phyloP scores from a whole-genome alignment of 371 early-diverging fungal genomes.

The Catenaria anguillulae region DNA sequence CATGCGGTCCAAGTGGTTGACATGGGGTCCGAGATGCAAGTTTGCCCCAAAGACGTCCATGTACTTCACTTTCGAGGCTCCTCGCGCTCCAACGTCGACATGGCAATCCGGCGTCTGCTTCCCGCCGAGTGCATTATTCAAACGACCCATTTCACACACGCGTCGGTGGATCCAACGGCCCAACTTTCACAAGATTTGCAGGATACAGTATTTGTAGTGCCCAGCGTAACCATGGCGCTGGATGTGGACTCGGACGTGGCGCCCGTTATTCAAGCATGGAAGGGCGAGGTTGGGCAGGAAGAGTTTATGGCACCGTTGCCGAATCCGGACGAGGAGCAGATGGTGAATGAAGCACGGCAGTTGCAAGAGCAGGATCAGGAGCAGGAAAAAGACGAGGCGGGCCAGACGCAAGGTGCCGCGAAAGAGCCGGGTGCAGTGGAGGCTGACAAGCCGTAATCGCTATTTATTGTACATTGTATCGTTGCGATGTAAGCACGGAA shows the following conservation, averaged over 20 bases:
- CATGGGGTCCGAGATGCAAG: neutral
- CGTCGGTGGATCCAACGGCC: neutral
- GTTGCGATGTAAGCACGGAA: too few relatives aligned
- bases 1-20: neutral
- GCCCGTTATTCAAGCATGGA: neutral
- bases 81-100: neutral
- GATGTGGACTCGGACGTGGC: neutral
- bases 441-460: too few relatives aligned
- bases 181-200: neutral
- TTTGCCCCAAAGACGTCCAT: neutral
- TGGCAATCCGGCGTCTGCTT: neutral
- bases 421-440: too few relatives aligned
- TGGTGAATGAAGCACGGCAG: neutral
- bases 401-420: too few relatives aligned
- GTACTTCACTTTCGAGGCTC: neutral
- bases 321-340: neutral
- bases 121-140: neutral
- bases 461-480: too few relatives aligned
- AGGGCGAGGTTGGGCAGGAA: neutral
- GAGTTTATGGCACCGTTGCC: neutral
- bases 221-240: neutral
- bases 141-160: neutral
- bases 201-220: neutral
- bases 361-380: too few relatives aligned
- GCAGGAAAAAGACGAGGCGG: too few relatives aligned